Evolutionary conservation across 352 stramenopile genomes (phyloP).

Genomic region (Globisporangium parvum): DNA sequence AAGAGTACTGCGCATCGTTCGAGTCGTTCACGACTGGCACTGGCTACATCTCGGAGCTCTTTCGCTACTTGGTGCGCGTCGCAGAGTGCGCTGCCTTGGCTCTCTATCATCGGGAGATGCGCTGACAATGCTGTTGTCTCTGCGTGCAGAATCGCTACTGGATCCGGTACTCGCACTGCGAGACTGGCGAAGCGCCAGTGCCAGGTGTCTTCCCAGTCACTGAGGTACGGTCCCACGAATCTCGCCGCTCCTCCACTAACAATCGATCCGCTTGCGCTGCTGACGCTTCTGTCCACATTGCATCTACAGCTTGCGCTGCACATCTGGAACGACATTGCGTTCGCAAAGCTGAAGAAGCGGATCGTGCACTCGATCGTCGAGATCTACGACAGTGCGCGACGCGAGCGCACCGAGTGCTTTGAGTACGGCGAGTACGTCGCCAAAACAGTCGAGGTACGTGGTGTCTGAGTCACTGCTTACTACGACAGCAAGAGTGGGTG

Average conservation of each 20-base stretch:
- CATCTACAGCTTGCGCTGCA: conserved; percentile 61
- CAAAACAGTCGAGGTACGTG: conserved; percentile 66
- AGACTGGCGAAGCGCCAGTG: conserved; percentile 77
- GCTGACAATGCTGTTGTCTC: neutral
- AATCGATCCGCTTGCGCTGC: neutral
- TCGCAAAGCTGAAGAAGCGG: conserved; percentile 62
- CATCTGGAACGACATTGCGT: conserved; percentile 81
- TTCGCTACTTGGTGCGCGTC: conserved; percentile 64
- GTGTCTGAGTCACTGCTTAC: too few species aligned
- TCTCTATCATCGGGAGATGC: neutral
- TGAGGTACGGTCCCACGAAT: conserved; percentile 37
- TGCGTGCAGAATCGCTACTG: conserved; percentile 69
- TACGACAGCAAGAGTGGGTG: too few species aligned
- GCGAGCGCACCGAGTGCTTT: conserved; percentile 54
- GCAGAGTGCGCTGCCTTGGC: neutral
- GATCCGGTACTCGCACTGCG: conserved; percentile 84
- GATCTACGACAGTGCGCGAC: conserved; percentile 53
- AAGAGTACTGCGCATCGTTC: conserved; percentile 63
- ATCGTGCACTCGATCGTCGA: conserved; percentile 58
- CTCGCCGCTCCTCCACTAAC: neutral
- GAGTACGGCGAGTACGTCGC: conserved; percentile 63
- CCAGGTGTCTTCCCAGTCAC: conserved; percentile 78
- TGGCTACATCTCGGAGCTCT: conserved; percentile 79
- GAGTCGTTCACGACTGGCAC: conserved; percentile 68
- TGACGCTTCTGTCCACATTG: neutral